Base-by-base conservation (phyloP, 164 flowering plant species). In the Umbilicus rupestris region DNA sequence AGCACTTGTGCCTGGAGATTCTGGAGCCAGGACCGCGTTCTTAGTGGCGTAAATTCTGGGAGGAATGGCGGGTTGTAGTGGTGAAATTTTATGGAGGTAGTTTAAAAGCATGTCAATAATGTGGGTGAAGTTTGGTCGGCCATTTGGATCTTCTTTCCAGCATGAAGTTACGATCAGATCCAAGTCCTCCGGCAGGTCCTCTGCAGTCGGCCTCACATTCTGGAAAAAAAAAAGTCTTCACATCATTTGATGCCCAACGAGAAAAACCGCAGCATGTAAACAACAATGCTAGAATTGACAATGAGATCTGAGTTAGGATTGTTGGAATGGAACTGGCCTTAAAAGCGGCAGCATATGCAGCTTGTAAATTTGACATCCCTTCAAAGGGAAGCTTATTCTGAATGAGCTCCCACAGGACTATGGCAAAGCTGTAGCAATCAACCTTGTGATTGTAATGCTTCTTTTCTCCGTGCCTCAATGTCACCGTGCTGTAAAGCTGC, bases 361-460 rank as follows among this genome's bases (percentile, higher is more conserved):
- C 98, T 71, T 91, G 98, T 44, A 94, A 74, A 79, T 94, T 94
- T 35, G 98, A 91, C 98, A 91, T 94, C 80, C 97, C 97, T 80
- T 90, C 98, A 70, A 93, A 93, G 4, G 98, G 97, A 68, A 84
- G 69, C 70, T 84, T 87, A 46, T 94, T 94, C 45, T 86, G 97
- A 65, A 94, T 67, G 69, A 94, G 87, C 77, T 94, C 96, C 95
- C 97, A 94, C 58, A 94, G 75, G 29, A 94, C 97, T 42, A 94
- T 94, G 9, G 96, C 93, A 72, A 91, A 91, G 82, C 98, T 94
- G 73, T 94, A 91, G 30, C 86, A 84, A 72, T 94, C 98, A 63
- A 94, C 97, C 69, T 94, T 91, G 72, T 89, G 86, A 71, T 86
- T 94, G 79, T 94, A 94, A 73, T 94, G 97, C 79, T 91, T 94